phyloP scores from a whole-genome alignment of 2,329 filamentous ascomycete genomes.

The Neofusicoccum umdonicola region DNA sequence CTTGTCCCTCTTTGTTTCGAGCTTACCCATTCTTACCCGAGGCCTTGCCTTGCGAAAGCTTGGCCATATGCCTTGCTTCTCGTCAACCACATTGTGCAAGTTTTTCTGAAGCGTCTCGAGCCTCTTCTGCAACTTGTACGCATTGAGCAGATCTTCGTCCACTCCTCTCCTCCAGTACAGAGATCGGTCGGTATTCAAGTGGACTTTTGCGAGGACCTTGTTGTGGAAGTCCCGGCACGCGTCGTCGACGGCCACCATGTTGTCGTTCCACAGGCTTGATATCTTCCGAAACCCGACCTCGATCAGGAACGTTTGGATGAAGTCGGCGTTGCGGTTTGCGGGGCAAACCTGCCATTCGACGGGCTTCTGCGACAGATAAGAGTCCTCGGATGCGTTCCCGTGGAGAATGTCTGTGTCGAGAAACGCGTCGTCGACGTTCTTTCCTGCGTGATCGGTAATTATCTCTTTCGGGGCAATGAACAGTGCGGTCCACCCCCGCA shows the following conservation, averaged over 20 bases:
- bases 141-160: background rate
- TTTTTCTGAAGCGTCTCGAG: background rate
- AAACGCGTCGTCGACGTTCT: background rate
- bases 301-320: background rate
- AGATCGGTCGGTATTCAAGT: background rate
- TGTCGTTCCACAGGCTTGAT: background rate
- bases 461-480: background rate
- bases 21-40: background rate
- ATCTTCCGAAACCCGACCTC: background rate
- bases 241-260: background rate
- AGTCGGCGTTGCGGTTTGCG: background rate
- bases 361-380: background rate
- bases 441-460: background rate
- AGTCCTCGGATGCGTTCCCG: background rate
- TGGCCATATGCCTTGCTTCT: background rate
- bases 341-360: background rate
- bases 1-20: too few species aligned
- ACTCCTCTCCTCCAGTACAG: background rate
- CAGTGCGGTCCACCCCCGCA: background rate
- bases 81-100: background rate
- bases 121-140: background rate
- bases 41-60: background rate
- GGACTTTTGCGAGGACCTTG: background rate
- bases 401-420: background rate
- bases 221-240: background rate